Conservation (phyloP, 495 filamentous ascomycete species). For the Terfezia boudieri region DNA sequence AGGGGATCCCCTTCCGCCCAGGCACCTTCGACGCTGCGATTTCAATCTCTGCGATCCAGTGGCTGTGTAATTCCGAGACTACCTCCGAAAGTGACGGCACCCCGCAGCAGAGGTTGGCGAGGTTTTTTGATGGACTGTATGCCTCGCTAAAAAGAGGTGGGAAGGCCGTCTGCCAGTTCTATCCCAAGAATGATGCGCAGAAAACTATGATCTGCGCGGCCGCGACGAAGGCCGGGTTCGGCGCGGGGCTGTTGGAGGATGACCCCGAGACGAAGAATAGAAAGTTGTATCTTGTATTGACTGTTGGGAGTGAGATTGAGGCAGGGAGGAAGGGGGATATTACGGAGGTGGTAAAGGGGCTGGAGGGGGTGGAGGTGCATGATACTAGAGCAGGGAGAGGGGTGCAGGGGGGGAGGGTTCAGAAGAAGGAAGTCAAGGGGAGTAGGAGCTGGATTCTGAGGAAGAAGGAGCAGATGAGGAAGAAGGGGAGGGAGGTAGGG, state of each 20-base stretch:
- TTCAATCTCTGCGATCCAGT: constrained; percentile 84
- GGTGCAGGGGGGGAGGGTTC: constrained; percentile 38
- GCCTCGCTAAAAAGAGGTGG: constrained; percentile 63
- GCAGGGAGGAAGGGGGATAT: constrained; percentile 42
- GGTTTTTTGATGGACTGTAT: constrained; percentile 90
- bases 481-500: constrained; percentile 88
- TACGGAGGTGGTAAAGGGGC: constrained; percentile 58
- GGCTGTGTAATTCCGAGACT: constrained; percentile 89
- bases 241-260: constrained; percentile 84
- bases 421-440: constrained; percentile 43
- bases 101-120: constrained; percentile 44
- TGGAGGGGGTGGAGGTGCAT: constrained; percentile 71
- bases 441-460: constrained; percentile 74
- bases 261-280: constrained; percentile 84
- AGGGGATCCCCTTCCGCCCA: constrained; percentile 82
- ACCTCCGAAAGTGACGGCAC: constrained; percentile 38
- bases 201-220: constrained; percentile 73
- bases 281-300: constrained; percentile 86
- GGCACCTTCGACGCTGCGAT: constrained; percentile 90
- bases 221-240: constrained; percentile 82
- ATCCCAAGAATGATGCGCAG: constrained; percentile 85
- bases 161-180: constrained; percentile 88
- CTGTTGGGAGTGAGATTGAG: constrained; percentile 60
- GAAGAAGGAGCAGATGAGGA: constrained; percentile 91
- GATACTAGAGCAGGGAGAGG: constrained; percentile 61